These are phyloP conservation scores for Marvania coccoides DNA, from an alignment of 139 green algal genomes.

Conservation along the genomic window DNA sequence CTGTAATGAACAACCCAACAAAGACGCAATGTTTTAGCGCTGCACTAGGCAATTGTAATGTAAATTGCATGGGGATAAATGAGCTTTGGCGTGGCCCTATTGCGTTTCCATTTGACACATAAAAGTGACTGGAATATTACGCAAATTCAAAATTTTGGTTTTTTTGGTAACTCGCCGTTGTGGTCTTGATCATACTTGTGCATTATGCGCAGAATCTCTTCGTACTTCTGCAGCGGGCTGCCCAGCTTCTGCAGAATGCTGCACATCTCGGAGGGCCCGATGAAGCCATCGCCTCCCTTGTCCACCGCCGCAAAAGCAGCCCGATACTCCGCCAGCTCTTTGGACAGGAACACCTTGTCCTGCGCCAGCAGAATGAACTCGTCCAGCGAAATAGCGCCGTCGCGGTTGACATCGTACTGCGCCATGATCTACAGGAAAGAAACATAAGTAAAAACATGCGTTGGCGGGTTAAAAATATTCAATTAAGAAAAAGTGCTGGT, in stretches of 20 bases:
- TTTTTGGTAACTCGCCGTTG: constrained; percentile 10
- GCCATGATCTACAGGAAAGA: too few relatives aligned
- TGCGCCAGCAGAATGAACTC: constrained; percentile 22
- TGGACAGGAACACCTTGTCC: constrained; percentile 58
- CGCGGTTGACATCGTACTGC: constrained; percentile 22
- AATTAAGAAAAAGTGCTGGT: too few relatives aligned
- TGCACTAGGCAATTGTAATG: background rate
- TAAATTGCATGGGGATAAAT: background rate
- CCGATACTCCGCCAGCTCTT: constrained; percentile 66
- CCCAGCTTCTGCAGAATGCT: constrained; percentile 32
- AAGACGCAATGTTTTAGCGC: too few relatives aligned
- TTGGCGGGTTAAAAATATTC: too few relatives aligned
- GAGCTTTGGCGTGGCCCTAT: background rate
- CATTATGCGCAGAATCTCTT: constrained; percentile 26
- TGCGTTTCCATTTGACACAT: background rate
- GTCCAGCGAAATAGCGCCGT: constrained; percentile 11
- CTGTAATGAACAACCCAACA: background rate
- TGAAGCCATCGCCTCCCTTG: constrained; percentile 26
- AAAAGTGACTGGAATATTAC: background rate
- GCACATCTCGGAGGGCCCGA: constrained; percentile 32
- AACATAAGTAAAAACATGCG: too few relatives aligned
- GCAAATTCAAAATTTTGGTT: too few relatives aligned
- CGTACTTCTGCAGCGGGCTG: constrained; percentile 13
- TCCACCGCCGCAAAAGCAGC: constrained; percentile 53
- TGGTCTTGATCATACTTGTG: constrained; percentile 43